Evolutionary conservation across 2,329 filamentous ascomycete genomes (phyloP).

Genomic region (Sclerotiophoma versabilis): DNA sequence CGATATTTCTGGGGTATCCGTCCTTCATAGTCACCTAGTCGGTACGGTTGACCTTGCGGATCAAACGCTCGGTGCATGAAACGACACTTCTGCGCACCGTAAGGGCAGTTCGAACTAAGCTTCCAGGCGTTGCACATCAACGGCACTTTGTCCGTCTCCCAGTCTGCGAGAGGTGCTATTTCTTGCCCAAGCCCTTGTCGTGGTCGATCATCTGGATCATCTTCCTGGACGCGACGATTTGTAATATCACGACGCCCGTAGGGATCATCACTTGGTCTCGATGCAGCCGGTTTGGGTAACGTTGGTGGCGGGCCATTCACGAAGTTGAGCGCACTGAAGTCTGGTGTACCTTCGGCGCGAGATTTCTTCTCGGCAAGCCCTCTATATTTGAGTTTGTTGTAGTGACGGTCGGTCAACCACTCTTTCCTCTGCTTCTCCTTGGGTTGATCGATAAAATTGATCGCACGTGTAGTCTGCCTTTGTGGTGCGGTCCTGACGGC

Average conservation of each 20-base stretch:
- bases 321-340: constrained; percentile 32
- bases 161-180: constrained; percentile 20
- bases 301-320: constrained; percentile 28
- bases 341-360: constrained; percentile 35
- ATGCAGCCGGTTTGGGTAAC: constrained; percentile 2
- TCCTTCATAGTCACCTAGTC: constrained; percentile 24
- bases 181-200: not conserved
- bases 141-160: constrained; percentile 38
- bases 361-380: constrained; percentile 29
- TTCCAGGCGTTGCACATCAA: constrained; percentile 41
- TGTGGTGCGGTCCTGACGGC: constrained; percentile 5
- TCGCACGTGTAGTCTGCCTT: constrained; percentile 16
- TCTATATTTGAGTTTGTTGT: constrained; percentile 25
- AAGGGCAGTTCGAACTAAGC: constrained; percentile 31
- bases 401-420: constrained; percentile 26
- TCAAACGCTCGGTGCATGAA: constrained; percentile 40
- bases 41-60: constrained; percentile 23
- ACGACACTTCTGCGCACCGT: constrained; percentile 24
- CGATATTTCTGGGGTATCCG: constrained; percentile 36
- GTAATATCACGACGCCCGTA: constrained; percentile 37
- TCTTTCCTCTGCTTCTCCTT: constrained; percentile 14
- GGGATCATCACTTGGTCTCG: constrained; percentile 17
- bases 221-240: constrained; percentile 22
- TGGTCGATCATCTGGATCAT: constrained; percentile 11
- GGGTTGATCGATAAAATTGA: constrained; percentile 38